phyloP scores from a whole-genome alignment of 2,329 filamentous ascomycete genomes.

The Ceratocystis papillata region DNA sequence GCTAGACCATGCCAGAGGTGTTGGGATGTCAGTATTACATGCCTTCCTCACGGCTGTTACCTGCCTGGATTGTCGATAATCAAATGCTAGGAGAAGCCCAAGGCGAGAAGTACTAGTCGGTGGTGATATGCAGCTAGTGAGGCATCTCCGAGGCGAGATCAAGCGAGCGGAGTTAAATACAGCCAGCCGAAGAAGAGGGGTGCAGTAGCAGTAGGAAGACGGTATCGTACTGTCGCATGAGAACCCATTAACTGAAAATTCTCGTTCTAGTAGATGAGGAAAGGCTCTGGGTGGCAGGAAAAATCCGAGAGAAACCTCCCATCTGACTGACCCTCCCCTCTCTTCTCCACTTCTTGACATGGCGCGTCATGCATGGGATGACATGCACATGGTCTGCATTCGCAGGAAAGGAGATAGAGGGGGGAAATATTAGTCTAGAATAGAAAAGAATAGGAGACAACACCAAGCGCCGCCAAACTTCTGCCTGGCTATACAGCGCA shows the following conservation, averaged over 20 bases:
- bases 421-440: neutral
- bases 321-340: neutral
- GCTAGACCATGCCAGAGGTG: neutral
- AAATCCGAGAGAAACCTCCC: neutral
- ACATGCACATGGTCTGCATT: neutral
- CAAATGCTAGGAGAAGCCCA: neutral
- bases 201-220: neutral
- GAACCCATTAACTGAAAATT: neutral
- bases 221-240: neutral
- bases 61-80: neutral
- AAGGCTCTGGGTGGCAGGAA: neutral
- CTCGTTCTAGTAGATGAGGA: neutral
- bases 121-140: neutral
- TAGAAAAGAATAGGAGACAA: neutral
- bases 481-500: neutral
- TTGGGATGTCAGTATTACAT: neutral
- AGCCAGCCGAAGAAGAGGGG: neutral
- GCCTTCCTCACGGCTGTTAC: neutral
- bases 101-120: too few species aligned
- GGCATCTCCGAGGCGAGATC: slow-evolving; percentile 2
- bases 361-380: neutral
- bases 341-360: neutral
- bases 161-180: neutral
- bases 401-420: neutral
- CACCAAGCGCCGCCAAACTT: slow-evolving; percentile 3